Percentiles rank a stretch among this genome's conserved stretches.
Conservation (phyloP, 345 rosid species). For the Bruguiera parviflora region DNA sequence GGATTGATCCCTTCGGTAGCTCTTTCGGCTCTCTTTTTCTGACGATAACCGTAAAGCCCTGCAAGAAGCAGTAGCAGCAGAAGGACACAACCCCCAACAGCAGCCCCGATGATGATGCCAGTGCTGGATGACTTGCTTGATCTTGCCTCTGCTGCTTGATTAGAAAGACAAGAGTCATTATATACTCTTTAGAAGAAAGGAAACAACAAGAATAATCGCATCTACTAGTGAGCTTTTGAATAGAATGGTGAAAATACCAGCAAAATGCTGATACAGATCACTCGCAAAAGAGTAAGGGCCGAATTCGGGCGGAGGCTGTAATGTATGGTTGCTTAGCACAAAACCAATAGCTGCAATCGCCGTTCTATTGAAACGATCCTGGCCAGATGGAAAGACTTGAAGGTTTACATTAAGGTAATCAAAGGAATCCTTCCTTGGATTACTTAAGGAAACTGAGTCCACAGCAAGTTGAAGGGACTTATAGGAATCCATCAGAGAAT, state of each 20-base stretch:
- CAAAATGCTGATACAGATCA: slow-evolving; percentile 32
- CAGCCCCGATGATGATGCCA: slow-evolving; percentile 64
- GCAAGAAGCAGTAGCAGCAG: slow-evolving; percentile 50
- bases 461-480: slow-evolving; percentile 45
- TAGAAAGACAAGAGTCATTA: not conserved
- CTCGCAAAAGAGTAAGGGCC: slow-evolving; percentile 64
- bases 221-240: not conserved
- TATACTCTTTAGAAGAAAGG: not conserved
- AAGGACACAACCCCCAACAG: slow-evolving; percentile 52
- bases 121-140: slow-evolving; percentile 41
- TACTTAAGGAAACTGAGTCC: slow-evolving; percentile 51
- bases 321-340: slow-evolving; percentile 57
- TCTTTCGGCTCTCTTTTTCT: slow-evolving; percentile 67
- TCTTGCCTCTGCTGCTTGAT: slow-evolving; percentile 17
- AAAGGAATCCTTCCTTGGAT: slow-evolving; percentile 46
- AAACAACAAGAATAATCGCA: not conserved
- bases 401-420: slow-evolving; percentile 47
- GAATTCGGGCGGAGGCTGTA: slow-evolving; percentile 48
- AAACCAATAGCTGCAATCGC: slow-evolving; percentile 41
- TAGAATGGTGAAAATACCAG: slow-evolving; percentile 37
- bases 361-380: slow-evolving; percentile 45
- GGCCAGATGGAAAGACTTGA: slow-evolving; percentile 48
- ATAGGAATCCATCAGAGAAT: slow-evolving; percentile 23
- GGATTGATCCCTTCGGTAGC: slow-evolving; percentile 60
- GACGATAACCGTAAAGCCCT: slow-evolving; percentile 62